A percentile compares a stretch with the other conserved stretches of the same genome.
Evolutionary conservation across 257 asterid species (phyloP).

Genomic region (Penstemon newberryi): DNA sequence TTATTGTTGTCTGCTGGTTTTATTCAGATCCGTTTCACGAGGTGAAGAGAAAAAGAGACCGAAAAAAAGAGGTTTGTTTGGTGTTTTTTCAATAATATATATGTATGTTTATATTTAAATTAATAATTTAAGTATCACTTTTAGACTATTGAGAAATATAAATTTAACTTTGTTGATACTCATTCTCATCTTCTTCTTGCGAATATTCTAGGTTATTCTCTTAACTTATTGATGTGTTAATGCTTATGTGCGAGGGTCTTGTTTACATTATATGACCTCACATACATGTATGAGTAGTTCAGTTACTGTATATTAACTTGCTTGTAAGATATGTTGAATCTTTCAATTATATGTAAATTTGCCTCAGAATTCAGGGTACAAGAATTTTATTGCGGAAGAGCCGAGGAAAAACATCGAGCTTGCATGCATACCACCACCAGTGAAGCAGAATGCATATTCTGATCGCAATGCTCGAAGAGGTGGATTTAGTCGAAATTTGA

Average conservation of each 20-base stretch:
- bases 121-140: too few species aligned
- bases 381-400: slow-evolving; percentile 51
- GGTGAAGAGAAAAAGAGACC: slow-evolving; percentile 87
- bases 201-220: too few species aligned
- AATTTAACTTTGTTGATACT: too few species aligned
- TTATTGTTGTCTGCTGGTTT: slow-evolving; percentile 14
- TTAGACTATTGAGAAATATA: too few species aligned
- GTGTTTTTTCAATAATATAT: background rate
- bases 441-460: slow-evolving; percentile 42
- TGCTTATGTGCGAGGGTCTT: too few species aligned
- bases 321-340: background rate
- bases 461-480: slow-evolving; percentile 63
- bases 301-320: background rate
- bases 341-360: slow-evolving; percentile 25
- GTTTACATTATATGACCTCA: too few species aligned
- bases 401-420: slow-evolving; percentile 41
- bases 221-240: too few species aligned
- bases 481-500: slow-evolving; percentile 49
- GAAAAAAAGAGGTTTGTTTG: slow-evolving; percentile 72
- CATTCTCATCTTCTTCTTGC: too few species aligned
- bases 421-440: slow-evolving; percentile 32
- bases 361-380: slow-evolving; percentile 56
- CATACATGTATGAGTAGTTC: too few species aligned
- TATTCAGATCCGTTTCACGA: slow-evolving; percentile 88
- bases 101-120: background rate